Evolutionary conservation across 192 early-diverging fungal species (phyloP), one percentile per base, ranked within the genome.

Genomic region (Linnemannia schmuckeri): DNA sequence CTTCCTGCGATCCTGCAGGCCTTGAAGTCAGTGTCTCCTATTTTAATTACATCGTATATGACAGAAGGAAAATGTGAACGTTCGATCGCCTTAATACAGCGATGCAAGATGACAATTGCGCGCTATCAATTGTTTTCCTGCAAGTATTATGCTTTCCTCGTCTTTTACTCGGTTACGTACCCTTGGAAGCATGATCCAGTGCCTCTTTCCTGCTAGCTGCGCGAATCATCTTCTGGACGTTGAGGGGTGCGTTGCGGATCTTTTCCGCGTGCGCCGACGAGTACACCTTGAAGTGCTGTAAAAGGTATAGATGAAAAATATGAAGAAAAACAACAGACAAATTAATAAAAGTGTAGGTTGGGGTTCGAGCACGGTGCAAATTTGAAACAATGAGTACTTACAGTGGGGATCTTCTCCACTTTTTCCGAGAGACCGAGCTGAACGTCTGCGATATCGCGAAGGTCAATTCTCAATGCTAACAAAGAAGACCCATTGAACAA

Each of bases 1-100:
- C 93, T 90, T 22, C 98, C 98, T 42, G 87, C 80, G 18, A 98
- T 91, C 17, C 94, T 87, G 86, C 98, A 99, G 4, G 93, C 96
- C 44, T 91, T 89, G 57, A 90, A 89, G 47, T 90, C 90, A 38
- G 69, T 49, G 18, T 71, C 66, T 57, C 47, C 72, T 77, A 75
- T 49, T 52, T 49, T 17, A 17, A 15, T 13, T 3, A 49, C 37
- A 44, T 13, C 6, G 42, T 20, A 44, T 20, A 37, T 37, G 37
- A 3, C 37, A 37, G 9, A n/a, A 37, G 27, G 49, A 35, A 75
- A 46, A 70, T 4, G 75, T 33, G 3, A 52, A 57, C 6, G 22
- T 57, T 5, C 6, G 42, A 22, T 13, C 2, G 24, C 70, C 6
- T 71, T 24, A 71, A 10, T 7, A 27, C n/a, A 27, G n/a, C 2